These are phyloP conservation scores for Cytospora chrysosperma DNA, from an alignment of 2,329 filamentous ascomycete species.

Conservation along the genomic window DNA sequence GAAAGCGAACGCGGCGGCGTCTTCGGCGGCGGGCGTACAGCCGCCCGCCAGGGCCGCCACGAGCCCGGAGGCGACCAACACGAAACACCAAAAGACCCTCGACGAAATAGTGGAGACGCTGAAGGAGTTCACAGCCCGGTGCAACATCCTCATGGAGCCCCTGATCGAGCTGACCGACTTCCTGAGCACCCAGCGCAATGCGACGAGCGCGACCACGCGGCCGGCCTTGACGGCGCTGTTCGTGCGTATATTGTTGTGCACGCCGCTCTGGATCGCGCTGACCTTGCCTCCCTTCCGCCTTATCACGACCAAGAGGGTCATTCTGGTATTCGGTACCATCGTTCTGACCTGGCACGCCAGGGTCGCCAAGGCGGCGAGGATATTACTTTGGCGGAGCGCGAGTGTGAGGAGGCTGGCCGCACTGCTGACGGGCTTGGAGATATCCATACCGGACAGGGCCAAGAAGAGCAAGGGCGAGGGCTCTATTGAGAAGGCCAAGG, in stretches of 20 bases:
- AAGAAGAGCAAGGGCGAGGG: slow-evolving; percentile 31
- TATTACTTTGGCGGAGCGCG: slow-evolving; percentile 86
- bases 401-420: slow-evolving; percentile 67
- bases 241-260: slow-evolving; percentile 82
- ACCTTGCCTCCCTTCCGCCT: slow-evolving; percentile 81
- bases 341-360: slow-evolving; percentile 89
- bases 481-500: slow-evolving; percentile 25
- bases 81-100: slow-evolving; percentile 85
- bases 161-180: slow-evolving; percentile 89
- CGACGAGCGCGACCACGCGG: slow-evolving; percentile 85
- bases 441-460: slow-evolving; percentile 41
- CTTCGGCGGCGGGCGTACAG: slow-evolving; percentile 20
- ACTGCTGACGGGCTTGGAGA: slow-evolving; percentile 77
- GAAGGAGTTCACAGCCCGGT: slow-evolving; percentile 84
- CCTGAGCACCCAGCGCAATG: slow-evolving; percentile 83
- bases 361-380: slow-evolving; percentile 78
- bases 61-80: slow-evolving; percentile 56
- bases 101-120: slow-evolving; percentile 97
- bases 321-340: slow-evolving; percentile 83
- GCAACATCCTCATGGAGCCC: slow-evolving; percentile 89
- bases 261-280: slow-evolving; percentile 81
- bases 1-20: not conserved
- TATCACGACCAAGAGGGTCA: slow-evolving; percentile 80
- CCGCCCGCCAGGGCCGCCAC: slow-evolving; percentile 45
- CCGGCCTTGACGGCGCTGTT: slow-evolving; percentile 89